Evolutionary conservation across 345 rosid genomes (phyloP), one percentile per base, ranked within the genome.

Genomic region (Lumnitzera littorea): DNA sequence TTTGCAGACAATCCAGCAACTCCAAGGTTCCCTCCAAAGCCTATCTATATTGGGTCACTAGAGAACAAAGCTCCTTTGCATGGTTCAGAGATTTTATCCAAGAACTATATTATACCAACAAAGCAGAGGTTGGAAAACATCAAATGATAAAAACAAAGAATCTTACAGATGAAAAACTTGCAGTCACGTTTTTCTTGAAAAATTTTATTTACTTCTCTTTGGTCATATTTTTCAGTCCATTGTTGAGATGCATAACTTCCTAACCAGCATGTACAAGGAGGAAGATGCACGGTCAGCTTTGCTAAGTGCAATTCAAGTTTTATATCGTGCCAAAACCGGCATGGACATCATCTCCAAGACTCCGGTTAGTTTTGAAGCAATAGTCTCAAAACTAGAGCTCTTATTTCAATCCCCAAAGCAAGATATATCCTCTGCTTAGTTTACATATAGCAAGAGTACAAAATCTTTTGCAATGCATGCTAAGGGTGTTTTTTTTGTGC

Each of bases 41-140:
- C 51, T 84, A 84, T 60, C 72, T 78, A 10, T 81, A 78, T 67
- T 84, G 89, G 86, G 82, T 81, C 23, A 78, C 89, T 29, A 76
- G 86, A 67, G 89, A 84, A 50, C 89, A 78, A 55, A 72, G 67
- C 73, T 84, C 89, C 47, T 84, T 80, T 56, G 70, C 72, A 25
- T 84, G 85, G 89, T 78, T 84, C 67, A 67, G 68, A 62, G 82
- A 78, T 48, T 56, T 70, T 51, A 62, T 84, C 53, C 50, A 48
- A 56, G 72, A 78, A 58, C 62, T 69, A 55, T 63, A 36, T 7
- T 36, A 36, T 36, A 36, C 43, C 43, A 7, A 36, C 43, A 36
- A 36, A 36, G 43, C 43, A 36, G 9, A 36, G 43, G 43, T 36
- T 36, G 43, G 43, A 36, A 20, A 36, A 36, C 43, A 36, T 36